Evolutionary conservation across 1,284 basidiomycete species (phyloP).

Genomic region (Veloboletus limbatus): DNA sequence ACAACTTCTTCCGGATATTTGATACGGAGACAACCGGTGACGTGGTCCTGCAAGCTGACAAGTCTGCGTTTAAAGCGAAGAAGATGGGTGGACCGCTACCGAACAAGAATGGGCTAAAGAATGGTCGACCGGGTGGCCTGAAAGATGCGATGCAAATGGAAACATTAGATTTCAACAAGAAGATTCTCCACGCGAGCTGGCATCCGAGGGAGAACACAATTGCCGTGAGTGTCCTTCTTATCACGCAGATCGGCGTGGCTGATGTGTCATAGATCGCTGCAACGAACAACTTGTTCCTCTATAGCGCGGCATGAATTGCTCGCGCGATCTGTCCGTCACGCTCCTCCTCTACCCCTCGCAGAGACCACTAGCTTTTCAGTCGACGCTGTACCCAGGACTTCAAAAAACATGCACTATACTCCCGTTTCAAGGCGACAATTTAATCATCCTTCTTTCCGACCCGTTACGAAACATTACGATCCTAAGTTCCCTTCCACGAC

Average conservation of each 20-base stretch:
- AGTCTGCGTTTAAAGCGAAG: conserved; percentile 99
- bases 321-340: conserved; percentile 1
- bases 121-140: conserved; percentile 64
- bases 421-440: conserved; percentile 29
- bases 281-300: conserved; percentile 90
- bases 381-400: conserved; percentile 10
- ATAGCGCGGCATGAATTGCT: conserved; percentile 69
- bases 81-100: conserved; percentile 87
- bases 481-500: conserved; percentile 11
- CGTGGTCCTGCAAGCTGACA: conserved; percentile 96
- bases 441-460: conserved; percentile 22
- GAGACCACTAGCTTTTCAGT: conserved; percentile 15
- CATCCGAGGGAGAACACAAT: conserved; percentile 98
- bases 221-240: conserved; percentile 60
- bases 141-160: conserved; percentile 89
- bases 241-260: conserved; percentile 1
- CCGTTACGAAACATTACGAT: conserved; percentile 26
- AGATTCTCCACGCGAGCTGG: conserved; percentile 97
- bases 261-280: conserved; percentile 72
- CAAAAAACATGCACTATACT: conserved; percentile 17
- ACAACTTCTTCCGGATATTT: conserved; percentile 99
- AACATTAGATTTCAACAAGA: conserved; percentile 97
- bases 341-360: conserved; percentile 1
- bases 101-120: conserved; percentile 67
- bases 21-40: conserved; percentile 90